Base-by-base conservation (phyloP, 331 rosid species). In the Pyrus hybrid region DNA sequence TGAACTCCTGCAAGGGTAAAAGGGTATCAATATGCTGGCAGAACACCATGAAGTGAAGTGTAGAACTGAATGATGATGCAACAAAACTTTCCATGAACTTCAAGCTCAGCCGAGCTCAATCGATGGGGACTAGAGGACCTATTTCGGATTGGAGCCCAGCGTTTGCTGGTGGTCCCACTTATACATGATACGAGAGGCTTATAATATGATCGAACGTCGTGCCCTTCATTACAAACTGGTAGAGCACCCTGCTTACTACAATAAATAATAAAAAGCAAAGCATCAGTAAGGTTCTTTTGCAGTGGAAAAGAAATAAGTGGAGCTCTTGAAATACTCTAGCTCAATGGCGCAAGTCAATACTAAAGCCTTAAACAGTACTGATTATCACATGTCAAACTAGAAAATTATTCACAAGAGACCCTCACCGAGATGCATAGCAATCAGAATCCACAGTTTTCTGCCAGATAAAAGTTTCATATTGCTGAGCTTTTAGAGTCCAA, bases 401-500 rank as follows among this genome's bases (percentile, higher is more conserved):
- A 70, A 10, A 29, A 69, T 67, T 25, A 35, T 53, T 29, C 56
- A 17, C 77, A 60, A 16, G 51, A 73, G 56, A 33, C 23, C 3
- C 96, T 87, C 76, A 94, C 97, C 86, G 94, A 80, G 98, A 91
- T 67, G 82, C 72, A 79, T 95, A 88, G 80, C 99, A 95, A 71
- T 75, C 77, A 72, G 85, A 61, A 77, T 86, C 93, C 33, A 80
- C 71, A 83, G 97, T 86, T 84, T 95, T 95, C 87, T 95, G 99
- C 99, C 99, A 92, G 67, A 95, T 58, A 63, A 88, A 91, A 76
- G 97, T 91, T 81, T 92, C 97, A 76, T 95, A 96, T 77, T 91
- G 96, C 86, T 95, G 98, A 77, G 92, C 97, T 67, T 88, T 76
- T 76, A 95, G 93, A 77, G 83, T 95, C 99, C 99, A 95, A 77